Percentiles rank a stretch among this genome's conserved stretches.
Evolutionary conservation across 306 rosid genomes (phyloP).

Genomic region (Rosa lucieae): DNA sequence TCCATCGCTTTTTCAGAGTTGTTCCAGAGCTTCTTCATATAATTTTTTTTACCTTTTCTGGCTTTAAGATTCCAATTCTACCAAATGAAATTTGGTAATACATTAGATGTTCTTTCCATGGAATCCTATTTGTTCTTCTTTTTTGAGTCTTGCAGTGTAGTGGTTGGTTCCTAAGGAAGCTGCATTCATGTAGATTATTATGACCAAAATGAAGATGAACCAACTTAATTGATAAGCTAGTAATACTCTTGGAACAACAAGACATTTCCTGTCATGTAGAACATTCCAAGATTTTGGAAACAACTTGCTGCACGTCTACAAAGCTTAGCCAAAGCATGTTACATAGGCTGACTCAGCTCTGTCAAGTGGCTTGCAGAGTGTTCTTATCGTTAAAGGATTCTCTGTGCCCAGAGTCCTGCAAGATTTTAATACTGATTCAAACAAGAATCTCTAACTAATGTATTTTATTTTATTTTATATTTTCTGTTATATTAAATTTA

Average conservation of each 20-base stretch:
- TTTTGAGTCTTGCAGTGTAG: not conserved
- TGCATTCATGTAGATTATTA: too few relatives aligned
- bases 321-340: not conserved
- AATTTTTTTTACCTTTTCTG: not conserved
- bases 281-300: not conserved
- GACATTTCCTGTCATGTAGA: not conserved
- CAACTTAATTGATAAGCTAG: not conserved
- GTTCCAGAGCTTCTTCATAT: not conserved
- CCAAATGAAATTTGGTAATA: not conserved
- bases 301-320: not conserved
- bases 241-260: not conserved
- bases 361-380: not conserved
- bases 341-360: not conserved
- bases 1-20: not conserved
- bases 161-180: slow-evolving; percentile 6
- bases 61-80: not conserved
- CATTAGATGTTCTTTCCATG: not conserved
- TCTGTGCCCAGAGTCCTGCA: not conserved
- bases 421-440: not conserved
- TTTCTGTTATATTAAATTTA: not conserved
- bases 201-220: not conserved
- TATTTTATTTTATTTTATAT: too few relatives aligned
- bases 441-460: not conserved
- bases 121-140: not conserved
- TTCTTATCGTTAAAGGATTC: not conserved